A percentile compares a stretch with the other conserved stretches of the same genome.
Evolutionary conservation across 257 asterid species (phyloP).

Genomic region (Przewalskia tangutica): DNA sequence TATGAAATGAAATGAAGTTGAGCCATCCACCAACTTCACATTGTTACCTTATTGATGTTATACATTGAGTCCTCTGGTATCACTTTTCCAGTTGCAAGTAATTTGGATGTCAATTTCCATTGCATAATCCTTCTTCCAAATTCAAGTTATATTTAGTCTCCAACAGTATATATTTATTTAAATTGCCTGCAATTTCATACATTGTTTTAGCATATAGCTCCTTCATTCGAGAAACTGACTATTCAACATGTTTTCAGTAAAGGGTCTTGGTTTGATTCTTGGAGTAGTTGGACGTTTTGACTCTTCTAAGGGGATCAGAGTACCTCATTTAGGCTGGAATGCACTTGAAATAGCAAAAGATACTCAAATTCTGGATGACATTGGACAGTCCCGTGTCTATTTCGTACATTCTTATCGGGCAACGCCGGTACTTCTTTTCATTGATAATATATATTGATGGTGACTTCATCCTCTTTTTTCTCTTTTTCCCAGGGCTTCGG

Average conservation of each 20-base stretch:
- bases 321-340: conserved; percentile 99
- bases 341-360: conserved; percentile 51
- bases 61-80: not conserved
- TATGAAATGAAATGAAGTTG: not conserved
- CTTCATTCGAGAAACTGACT: conserved; percentile 10
- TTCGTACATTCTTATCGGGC: conserved; percentile 97
- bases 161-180: not conserved
- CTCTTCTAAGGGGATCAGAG: conserved; percentile 67
- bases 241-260: conserved; percentile 37
- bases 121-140: not conserved
- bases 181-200: not conserved
- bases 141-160: not conserved
- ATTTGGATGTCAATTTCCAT: not conserved
- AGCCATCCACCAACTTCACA: not conserved
- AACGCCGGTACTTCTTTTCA: conserved; percentile 45
- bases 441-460: not conserved
- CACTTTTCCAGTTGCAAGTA: not conserved
- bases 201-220: not conserved
- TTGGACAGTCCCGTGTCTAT: conserved; percentile 77
- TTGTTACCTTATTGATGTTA: not conserved
- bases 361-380: conserved; percentile 65
- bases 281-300: conserved; percentile 90
- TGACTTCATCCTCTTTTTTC: not conserved
- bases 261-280: conserved; percentile 94
- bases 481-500: too few species aligned